Conservation (phyloP, 2,329 filamentous ascomycete species). For the Delphinella strobiligena region DNA sequence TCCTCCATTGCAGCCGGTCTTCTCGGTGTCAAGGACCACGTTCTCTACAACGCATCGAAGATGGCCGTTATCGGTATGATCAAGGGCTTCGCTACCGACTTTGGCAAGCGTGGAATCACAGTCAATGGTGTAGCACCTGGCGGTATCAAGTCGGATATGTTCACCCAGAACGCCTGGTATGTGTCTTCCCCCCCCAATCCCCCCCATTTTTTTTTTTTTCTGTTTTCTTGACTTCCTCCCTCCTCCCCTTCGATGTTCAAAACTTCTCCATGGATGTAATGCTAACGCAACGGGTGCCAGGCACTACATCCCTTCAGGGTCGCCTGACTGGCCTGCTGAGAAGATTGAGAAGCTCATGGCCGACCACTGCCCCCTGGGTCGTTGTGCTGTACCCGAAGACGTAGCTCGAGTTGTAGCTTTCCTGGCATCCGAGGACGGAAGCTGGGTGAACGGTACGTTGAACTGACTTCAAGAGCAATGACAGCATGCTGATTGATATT, state of each 20-base stretch:
- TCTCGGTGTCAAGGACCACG: constrained; percentile 57
- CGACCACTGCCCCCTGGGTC: constrained; percentile 35
- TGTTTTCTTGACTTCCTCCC: neutral
- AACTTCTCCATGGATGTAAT: no score
- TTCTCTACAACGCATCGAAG: constrained; percentile 60
- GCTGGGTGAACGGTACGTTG: constrained; percentile 26
- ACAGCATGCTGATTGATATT: constrained; percentile 8
- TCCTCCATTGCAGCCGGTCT: constrained; percentile 57
- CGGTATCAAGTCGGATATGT: constrained; percentile 69
- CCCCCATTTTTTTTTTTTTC: no score
- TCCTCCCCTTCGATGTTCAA: no score
- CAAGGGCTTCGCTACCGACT: constrained; percentile 60
- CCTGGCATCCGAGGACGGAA: constrained; percentile 25
- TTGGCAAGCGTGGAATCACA: constrained; percentile 54
- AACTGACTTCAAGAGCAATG: neutral
- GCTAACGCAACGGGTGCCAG: constrained; percentile 26
- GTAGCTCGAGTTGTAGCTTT: constrained; percentile 28
- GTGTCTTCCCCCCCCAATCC: no score
- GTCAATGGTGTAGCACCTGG: constrained; percentile 63
- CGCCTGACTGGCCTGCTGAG: constrained; percentile 36
- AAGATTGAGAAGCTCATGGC: constrained; percentile 40
- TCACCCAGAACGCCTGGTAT: constrained; percentile 27
- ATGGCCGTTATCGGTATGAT: constrained; percentile 62
- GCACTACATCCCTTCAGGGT: constrained; percentile 37
- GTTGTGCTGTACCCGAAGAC: constrained; percentile 36